Base-by-base conservation (phyloP, 2,329 filamentous ascomycete species). In the Penicillium sclerotigenum region DNA sequence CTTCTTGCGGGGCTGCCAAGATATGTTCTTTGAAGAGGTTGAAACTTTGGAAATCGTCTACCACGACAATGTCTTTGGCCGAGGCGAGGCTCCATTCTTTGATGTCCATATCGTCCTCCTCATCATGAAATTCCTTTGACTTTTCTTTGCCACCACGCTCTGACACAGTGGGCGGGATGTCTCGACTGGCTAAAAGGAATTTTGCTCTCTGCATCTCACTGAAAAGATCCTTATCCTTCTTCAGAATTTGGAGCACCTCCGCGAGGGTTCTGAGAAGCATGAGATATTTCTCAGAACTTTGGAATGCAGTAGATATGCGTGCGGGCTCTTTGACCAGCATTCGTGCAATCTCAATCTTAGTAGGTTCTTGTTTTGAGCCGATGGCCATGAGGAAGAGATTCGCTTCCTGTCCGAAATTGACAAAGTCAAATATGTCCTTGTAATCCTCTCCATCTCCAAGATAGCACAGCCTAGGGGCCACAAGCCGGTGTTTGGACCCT, bases 351-450 rank as follows among this genome's bases (percentile, higher is more conserved):
- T 99, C 94, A 3, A 84, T 72, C 65, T 90, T 94, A 3, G 88
- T 95, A 4, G 94, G 94, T 72, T 99, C 93, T 60, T 85, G 87
- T 73, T 96, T 97, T 3, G 91, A 93, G 10, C 94, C 94, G 61
- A 92, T 90, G 59, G 90, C 89, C 65, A 91, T 84, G 18, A 99
- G 77, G 67, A 99, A 99, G 0, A 88, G 80, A 67, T 97, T 97
- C 2, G 90, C 93, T 69, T 93, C 87, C 33, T 81, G 77, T 0
- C 93, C 91, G 75, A 97, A 99, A 70, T 97, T 90, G 14, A 97
- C 92, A 73, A 97, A 99, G 70, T 97, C 91, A 63, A 99, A 96
- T 31, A 99, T 95, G 31, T 96, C 89, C 11, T 85, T 88, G 66
- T 95, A 99, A 62, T 87, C 81, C 53, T 83, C 78, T 50, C 82